phyloP scores from a whole-genome alignment of 2,329 filamentous ascomycete genomes.

The Dryadomyces quercivorus region DNA sequence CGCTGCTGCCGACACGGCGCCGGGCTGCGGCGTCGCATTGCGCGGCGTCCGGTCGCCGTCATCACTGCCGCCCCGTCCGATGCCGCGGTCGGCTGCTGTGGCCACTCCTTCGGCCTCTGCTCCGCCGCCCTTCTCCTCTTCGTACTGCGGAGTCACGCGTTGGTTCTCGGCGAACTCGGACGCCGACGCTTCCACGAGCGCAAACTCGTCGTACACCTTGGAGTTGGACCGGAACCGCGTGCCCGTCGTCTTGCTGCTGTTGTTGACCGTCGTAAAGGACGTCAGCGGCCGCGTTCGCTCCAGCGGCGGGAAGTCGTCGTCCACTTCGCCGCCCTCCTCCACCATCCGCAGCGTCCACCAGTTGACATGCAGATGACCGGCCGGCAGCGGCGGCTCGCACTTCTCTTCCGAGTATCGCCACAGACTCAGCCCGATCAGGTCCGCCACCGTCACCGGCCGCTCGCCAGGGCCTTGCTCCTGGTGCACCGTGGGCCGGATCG shows the following conservation, averaged over 20 bases:
- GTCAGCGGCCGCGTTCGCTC: constrained; percentile 62
- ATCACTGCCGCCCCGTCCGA: neutral
- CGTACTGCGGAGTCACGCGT: constrained; percentile 52
- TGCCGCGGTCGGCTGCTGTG: neutral
- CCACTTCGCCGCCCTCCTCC: constrained; percentile 71
- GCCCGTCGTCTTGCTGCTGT: constrained; percentile 32
- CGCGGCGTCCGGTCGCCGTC: constrained; percentile 23
- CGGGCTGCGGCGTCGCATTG: constrained; percentile 32
- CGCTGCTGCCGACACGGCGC: neutral
- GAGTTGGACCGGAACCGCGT: constrained; percentile 54
- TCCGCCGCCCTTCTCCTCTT: constrained; percentile 30
- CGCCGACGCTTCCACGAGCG: constrained; percentile 58
- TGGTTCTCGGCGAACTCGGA: constrained; percentile 60
- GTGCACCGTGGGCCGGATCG: constrained; percentile 57
- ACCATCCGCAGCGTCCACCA: constrained; percentile 77
- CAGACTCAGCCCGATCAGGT: constrained; percentile 69
- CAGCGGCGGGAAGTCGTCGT: constrained; percentile 73
- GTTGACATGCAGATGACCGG: constrained; percentile 63
- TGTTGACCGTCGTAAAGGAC: constrained; percentile 73
- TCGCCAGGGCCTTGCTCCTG: constrained; percentile 45
- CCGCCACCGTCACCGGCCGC: constrained; percentile 57
- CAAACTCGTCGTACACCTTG: constrained; percentile 74
- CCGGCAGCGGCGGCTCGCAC: constrained; percentile 51
- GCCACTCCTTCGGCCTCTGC: constrained; percentile 6
- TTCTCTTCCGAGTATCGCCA: constrained; percentile 72